These are phyloP conservation scores for Globisporangium nodosum DNA, from an alignment of 352 stramenopile genomes.

Conservation along the genomic window DNA sequence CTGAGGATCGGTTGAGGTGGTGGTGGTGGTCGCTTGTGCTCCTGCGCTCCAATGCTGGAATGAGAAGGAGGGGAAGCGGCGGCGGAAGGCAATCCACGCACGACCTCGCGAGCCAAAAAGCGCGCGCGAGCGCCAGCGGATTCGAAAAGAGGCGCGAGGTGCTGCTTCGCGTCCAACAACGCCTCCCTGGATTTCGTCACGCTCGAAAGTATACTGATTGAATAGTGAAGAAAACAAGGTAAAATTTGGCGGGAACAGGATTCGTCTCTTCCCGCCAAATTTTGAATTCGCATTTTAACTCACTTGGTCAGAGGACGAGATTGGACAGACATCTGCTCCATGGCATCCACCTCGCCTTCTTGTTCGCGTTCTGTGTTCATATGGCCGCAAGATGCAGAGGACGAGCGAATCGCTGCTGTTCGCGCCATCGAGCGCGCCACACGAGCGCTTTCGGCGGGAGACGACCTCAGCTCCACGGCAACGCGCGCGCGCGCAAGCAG, in stretches of 20 bases:
- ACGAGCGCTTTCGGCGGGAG: neutral
- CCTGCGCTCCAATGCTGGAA: conserved; percentile 9
- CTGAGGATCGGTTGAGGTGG: neutral
- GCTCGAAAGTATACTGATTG: neutral
- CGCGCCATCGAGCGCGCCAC: neutral
- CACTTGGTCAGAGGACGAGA: neutral
- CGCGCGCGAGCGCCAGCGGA: conserved; percentile 9
- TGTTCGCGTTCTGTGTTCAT: neutral
- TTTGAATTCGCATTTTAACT: neutral
- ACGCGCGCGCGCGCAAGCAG: neutral
- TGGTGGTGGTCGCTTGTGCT: conserved; percentile 11
- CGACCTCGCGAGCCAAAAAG: conserved; percentile 5
- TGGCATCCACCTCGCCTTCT: neutral
- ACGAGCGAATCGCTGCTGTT: neutral
- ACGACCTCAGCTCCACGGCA: neutral
- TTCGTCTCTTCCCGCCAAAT: neutral
- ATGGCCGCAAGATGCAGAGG: neutral
- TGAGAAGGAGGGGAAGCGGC: conserved; percentile 6
- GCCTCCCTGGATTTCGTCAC: neutral
- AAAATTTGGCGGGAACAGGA: neutral
- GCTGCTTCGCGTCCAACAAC: neutral
- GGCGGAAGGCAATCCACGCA: neutral
- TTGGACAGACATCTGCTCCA: neutral
- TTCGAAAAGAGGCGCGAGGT: conserved; percentile 15
- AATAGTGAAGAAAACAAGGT: neutral